Base-by-base conservation (phyloP, 176 grass and related monocot genomes). In the Carex myosuroides region DNA sequence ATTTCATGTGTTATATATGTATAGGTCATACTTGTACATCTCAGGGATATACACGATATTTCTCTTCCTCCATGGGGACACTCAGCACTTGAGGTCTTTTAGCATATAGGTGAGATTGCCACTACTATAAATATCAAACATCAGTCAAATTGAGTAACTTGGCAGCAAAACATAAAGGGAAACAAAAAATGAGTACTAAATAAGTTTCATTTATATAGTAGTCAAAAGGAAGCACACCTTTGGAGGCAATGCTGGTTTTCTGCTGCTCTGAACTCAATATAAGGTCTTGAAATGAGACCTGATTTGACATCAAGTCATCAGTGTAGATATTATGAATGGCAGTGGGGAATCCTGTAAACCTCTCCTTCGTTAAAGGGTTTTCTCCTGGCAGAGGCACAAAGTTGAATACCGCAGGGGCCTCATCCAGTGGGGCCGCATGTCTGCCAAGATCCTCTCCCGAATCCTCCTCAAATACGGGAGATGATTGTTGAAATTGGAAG, bases 221-320 rank as follows among this genome's bases (percentile, higher is more conserved):
- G 21, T 39, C 4, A 5, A 39, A 22, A 30, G 10, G 70, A 52
- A 77, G 6, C 50, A 77, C 13, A 56, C 73, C 73, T 77, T 77
- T 77, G 73, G 73, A 56, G 48, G 13, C 13, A 77, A 17, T 64
- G 79, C 39, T 22, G 6, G 60, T 68, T 44, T 32, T 77, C 52
- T 56, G 50, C 48, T 64, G 80, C 52, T 66, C 60, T 42, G 60
- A 65, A 65, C 21, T 66, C 80, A 64, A 66, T 46, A 65, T 54
- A 65, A 83, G 61, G 29, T 83, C 80, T 83, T 83, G 80, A 64
- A 83, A 66, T 48, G 80, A 66, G 80, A 66, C 41, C 3, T 83
- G 60, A 83, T 83, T 83, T 52, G 80, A 30, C 80, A 65, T 65
- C 24, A 83, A 26, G 80, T 65, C 39, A 83, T 66, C 17, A 83